Evolutionary conservation across 139 green algal genomes (phyloP).

Genomic region (Picochlorum sp.): DNA sequence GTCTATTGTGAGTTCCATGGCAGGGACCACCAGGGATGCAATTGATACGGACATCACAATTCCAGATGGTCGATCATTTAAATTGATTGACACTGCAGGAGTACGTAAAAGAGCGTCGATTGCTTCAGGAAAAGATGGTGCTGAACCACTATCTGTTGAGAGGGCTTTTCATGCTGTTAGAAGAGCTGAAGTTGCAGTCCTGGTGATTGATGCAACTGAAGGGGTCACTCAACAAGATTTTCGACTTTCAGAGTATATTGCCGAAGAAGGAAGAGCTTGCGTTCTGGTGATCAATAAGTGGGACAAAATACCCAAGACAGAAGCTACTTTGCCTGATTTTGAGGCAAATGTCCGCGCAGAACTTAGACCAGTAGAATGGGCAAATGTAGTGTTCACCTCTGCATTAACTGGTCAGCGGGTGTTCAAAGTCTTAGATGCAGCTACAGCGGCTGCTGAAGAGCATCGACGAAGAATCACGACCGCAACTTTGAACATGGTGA

Average conservation of each 20-base stretch:
- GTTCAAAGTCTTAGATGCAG: conserved; percentile 61
- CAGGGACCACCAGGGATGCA: conserved; percentile 89
- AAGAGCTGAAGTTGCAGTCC: conserved; percentile 75
- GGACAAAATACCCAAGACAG: conserved; percentile 68
- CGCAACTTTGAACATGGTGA: conserved; percentile 88
- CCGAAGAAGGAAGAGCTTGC: conserved; percentile 66
- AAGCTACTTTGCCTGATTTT: conserved; percentile 30
- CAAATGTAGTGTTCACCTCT: conserved; percentile 75
- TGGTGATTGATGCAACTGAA: conserved; percentile 79
- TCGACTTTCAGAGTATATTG: conserved; percentile 44
- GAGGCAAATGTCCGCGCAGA: conserved; percentile 32
- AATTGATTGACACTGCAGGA: conserved; percentile 92
- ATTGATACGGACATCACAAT: conserved; percentile 73
- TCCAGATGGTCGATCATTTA: conserved; percentile 53
- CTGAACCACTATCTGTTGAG: conserved; percentile 64
- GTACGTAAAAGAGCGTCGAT: conserved; percentile 75
- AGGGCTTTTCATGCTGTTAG: conserved; percentile 72
- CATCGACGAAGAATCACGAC: conserved; percentile 79
- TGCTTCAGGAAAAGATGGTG: conserved; percentile 48
- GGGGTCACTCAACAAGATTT: conserved; percentile 71
- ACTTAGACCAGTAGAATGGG: conserved; percentile 78
- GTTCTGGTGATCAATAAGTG: conserved; percentile 98
- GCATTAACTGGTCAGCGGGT: conserved; percentile 65
- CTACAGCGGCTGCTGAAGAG: conserved; percentile 53
- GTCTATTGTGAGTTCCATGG: conserved; percentile 85